Evolutionary conservation across 2,329 filamentous ascomycete genomes (phyloP).

Genomic region (Tolypocladium inflatum): DNA sequence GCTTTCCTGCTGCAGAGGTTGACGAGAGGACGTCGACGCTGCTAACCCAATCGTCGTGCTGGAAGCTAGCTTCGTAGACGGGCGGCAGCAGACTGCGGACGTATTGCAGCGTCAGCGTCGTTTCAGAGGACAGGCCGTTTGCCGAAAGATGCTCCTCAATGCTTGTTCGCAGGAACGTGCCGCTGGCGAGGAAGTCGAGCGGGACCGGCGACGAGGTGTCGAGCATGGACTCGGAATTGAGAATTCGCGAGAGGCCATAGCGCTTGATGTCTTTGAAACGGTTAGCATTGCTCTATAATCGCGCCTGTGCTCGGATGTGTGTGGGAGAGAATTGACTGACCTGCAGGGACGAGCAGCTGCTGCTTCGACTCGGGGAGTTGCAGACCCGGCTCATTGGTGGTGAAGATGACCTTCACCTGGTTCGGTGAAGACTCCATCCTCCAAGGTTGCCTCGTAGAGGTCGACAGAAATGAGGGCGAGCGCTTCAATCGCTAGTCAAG

Average conservation of each 20-base stretch:
- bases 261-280: slow-evolving; percentile 49
- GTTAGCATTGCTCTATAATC: not conserved
- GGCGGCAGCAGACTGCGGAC: slow-evolving; percentile 86
- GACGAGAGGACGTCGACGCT: slow-evolving; percentile 71
- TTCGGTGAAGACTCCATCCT: slow-evolving; percentile 30
- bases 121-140: slow-evolving; percentile 83
- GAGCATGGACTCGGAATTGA: slow-evolving; percentile 66
- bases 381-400: slow-evolving; percentile 51
- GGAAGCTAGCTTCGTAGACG: slow-evolving; percentile 79
- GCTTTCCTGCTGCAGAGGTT: slow-evolving; percentile 49
- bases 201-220: slow-evolving; percentile 57
- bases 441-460: slow-evolving; percentile 1
- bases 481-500: not conserved
- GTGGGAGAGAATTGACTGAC: slow-evolving; percentile 21
- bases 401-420: slow-evolving; percentile 60
- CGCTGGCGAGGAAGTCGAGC: slow-evolving; percentile 93
- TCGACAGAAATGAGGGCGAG: not conserved
- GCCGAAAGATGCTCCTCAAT: slow-evolving; percentile 83
- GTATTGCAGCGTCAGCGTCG: slow-evolving; percentile 82
- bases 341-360: slow-evolving; percentile 53
- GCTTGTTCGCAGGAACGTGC: slow-evolving; percentile 79
- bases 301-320: not conserved
- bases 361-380: slow-evolving; percentile 53
- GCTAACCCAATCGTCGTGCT: slow-evolving; percentile 97
- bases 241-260: slow-evolving; percentile 60